Evolutionary conservation across 176 grass and related monocot species (phyloP).

Genomic region (Ensete glaucum): DNA sequence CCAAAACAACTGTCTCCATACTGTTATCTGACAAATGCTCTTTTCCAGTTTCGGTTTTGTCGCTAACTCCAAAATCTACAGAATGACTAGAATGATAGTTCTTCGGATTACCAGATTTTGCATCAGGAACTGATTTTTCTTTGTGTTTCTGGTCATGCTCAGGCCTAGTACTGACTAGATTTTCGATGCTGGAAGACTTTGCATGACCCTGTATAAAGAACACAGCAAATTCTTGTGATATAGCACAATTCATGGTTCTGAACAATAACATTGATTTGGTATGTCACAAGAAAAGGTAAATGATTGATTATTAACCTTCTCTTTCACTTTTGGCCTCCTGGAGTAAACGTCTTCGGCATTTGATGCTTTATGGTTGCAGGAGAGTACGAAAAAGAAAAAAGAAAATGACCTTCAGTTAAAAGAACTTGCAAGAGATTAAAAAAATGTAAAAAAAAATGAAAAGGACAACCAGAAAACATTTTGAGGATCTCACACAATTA

Average conservation of each 20-base stretch:
- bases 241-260: background rate
- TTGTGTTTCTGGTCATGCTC: conserved; percentile 50
- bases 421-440: background rate
- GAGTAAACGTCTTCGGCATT: conserved; percentile 45
- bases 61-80: conserved; percentile 25
- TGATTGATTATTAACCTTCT: conserved; percentile 45
- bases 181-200: conserved; percentile 42
- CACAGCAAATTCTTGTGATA: background rate
- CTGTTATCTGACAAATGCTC: conserved; percentile 27
- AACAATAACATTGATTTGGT: background rate
- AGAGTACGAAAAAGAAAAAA: conserved; percentile 19
- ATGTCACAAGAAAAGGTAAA: background rate
- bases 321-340: conserved; percentile 59
- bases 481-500: background rate
- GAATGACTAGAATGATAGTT: conserved; percentile 26
- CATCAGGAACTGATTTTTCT: conserved; percentile 30
- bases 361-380: conserved; percentile 22
- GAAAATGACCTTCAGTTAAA: background rate
- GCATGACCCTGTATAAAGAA: conserved; percentile 31
- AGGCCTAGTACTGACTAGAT: conserved; percentile 20
- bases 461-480: conserved; percentile 2
- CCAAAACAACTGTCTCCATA: conserved; percentile 5
- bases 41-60: conserved; percentile 30
- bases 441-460: conserved; percentile 19
- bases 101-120: conserved; percentile 48